These are phyloP conservation scores for Ophiorrhiza pumila DNA, from an alignment of 257 asterid genomes.

Conservation along the genomic window DNA sequence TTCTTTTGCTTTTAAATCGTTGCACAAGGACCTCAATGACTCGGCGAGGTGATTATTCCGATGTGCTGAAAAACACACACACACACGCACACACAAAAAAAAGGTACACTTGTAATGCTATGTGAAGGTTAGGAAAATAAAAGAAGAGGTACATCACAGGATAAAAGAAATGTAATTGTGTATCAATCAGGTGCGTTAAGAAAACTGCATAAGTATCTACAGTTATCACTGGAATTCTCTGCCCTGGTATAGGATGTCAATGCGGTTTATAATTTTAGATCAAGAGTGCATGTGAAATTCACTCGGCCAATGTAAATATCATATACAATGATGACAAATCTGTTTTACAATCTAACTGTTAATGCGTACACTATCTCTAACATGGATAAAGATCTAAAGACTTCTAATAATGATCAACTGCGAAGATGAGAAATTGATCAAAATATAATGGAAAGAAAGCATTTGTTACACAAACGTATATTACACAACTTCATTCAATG, in stretches of 20 bases:
- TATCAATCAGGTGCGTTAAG: background rate
- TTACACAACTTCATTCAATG: background rate
- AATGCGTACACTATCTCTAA: background rate
- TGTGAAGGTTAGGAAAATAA: background rate
- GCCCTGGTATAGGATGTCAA: background rate
- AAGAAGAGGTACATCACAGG: background rate
- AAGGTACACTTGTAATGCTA: constrained; percentile 16
- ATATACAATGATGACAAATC: background rate
- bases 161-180: background rate
- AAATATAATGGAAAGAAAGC: background rate
- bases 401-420: background rate
- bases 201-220: background rate
- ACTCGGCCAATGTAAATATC: background rate
- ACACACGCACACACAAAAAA: too few species aligned
- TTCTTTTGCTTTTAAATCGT: constrained; percentile 68
- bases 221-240: background rate
- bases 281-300: background rate
- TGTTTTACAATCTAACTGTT: background rate
- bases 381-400: background rate
- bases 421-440: background rate
- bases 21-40: constrained; percentile 62
- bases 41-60: constrained; percentile 74
- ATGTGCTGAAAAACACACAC: constrained; percentile 78
- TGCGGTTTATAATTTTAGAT: background rate
- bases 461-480: background rate